phyloP scores from a whole-genome alignment of 208 protist species.

The Endotrypanum monterogeii region DNA sequence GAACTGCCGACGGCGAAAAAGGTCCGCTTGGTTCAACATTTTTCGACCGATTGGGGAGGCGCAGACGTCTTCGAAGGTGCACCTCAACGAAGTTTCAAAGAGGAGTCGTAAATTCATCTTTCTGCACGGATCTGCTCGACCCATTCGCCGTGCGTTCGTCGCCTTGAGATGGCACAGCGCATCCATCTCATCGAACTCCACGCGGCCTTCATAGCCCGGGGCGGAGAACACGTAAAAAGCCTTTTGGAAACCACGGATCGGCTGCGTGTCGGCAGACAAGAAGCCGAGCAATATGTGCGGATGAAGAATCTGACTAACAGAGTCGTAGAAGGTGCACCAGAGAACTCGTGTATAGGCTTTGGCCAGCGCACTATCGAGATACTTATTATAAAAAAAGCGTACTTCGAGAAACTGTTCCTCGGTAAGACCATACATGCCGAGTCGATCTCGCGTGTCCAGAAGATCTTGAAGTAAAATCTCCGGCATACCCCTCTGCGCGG shows the following conservation, averaged over 20 bases:
- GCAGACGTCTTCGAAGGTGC: conserved; percentile 72
- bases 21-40: conserved; percentile 75
- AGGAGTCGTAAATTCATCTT: conserved; percentile 58
- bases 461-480: conserved; percentile 68
- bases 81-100: conserved; percentile 30
- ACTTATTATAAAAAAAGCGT: conserved; percentile 68
- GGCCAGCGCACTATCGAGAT: conserved; percentile 46
- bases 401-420: conserved; percentile 58
- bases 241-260: conserved; percentile 84
- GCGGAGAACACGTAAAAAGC: conserved; percentile 66
- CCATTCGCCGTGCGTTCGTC: conserved; percentile 56
- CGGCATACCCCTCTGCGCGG: conserved; percentile 34
- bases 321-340: conserved; percentile 72
- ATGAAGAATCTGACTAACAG: conserved; percentile 40
- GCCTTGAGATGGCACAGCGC: conserved; percentile 56
- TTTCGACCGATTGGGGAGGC: conserved; percentile 64
- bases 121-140: conserved; percentile 59
- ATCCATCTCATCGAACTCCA: conserved; percentile 32
- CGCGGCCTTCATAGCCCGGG: conserved; percentile 15
- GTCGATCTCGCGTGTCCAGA: conserved; percentile 35
- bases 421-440: conserved; percentile 42
- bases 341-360: conserved; percentile 63
- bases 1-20: conserved; percentile 77
- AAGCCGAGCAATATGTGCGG: conserved; percentile 62
- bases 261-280: conserved; percentile 80